Evolutionary conservation across 495 filamentous ascomycete species (phyloP).

Genomic region (Monascus purpureus): DNA sequence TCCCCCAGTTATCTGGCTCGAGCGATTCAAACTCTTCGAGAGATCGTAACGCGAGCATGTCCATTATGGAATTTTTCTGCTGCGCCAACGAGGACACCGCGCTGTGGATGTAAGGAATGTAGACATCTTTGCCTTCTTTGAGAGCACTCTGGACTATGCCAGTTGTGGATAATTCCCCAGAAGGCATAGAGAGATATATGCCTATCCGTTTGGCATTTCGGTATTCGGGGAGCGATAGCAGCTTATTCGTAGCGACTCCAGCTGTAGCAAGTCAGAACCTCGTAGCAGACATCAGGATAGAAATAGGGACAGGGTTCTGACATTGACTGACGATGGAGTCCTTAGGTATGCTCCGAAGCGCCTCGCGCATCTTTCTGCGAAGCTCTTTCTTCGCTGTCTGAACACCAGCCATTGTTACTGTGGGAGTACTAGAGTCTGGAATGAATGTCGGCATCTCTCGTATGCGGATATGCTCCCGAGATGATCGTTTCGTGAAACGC

Average conservation of each 20-base stretch:
- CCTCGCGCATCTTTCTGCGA: slow-evolving; percentile 51
- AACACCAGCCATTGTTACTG: slow-evolving; percentile 33
- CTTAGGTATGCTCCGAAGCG: slow-evolving; percentile 39
- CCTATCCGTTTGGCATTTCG: slow-evolving; percentile 57
- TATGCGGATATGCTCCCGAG: no score
- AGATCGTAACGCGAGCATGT: slow-evolving; percentile 73
- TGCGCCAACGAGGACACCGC: slow-evolving; percentile 30
- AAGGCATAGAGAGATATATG: slow-evolving; percentile 87
- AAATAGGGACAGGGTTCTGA: slow-evolving; percentile 18
- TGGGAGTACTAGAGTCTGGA: no score
- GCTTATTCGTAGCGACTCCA: slow-evolving; percentile 35
- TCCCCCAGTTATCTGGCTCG: slow-evolving; percentile 75
- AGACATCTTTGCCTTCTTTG: slow-evolving; percentile 63
- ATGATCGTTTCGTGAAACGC: no score
- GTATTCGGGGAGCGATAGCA: slow-evolving; percentile 54
- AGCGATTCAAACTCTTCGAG: slow-evolving; percentile 63
- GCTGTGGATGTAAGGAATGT: slow-evolving; percentile 76
- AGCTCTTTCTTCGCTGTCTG: slow-evolving; percentile 60
- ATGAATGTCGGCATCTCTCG: no score
- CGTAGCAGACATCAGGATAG: neutral
- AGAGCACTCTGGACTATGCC: slow-evolving; percentile 71
- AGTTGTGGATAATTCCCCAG: slow-evolving; percentile 68
- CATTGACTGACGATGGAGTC: slow-evolving; percentile 53
- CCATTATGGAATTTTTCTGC: slow-evolving; percentile 53
- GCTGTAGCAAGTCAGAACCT: slow-evolving; percentile 32